These are phyloP conservation scores for Saccharomyces hybrid DNA, from an alignment of 1,139 yeast genomes.

Conservation along the genomic window DNA sequence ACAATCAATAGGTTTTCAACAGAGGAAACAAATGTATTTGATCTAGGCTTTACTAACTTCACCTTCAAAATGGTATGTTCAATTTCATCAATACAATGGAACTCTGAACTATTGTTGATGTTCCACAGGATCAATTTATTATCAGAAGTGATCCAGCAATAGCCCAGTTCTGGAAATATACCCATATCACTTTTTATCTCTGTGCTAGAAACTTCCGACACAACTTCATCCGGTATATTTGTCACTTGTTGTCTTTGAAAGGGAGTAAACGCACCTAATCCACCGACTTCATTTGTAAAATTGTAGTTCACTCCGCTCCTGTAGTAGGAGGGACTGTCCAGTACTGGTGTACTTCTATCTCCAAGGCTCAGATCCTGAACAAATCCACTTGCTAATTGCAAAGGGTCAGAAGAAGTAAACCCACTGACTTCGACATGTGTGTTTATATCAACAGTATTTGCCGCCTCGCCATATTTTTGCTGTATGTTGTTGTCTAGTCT, in stretches of 20 bases:
- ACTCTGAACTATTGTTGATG: slow-evolving; percentile 53
- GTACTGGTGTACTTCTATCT: slow-evolving; percentile 35
- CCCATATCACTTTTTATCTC: slow-evolving; percentile 75
- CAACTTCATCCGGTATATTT: slow-evolving; percentile 75
- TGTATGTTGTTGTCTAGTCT: no score
- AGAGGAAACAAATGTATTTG: slow-evolving; percentile 69
- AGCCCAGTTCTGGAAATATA: slow-evolving; percentile 66
- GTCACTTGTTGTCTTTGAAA: slow-evolving; percentile 65
- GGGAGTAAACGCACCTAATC: slow-evolving; percentile 52
- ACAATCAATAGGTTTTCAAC: slow-evolving; percentile 68
- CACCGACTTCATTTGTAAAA: slow-evolving; percentile 34
- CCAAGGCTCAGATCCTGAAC: slow-evolving; percentile 34
- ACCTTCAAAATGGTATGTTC: slow-evolving; percentile 72
- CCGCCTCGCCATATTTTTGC: not conserved
- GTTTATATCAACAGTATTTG: not conserved
- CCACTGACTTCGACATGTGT: slow-evolving; percentile 23
- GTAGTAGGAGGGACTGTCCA: slow-evolving; percentile 36
- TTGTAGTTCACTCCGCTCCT: slow-evolving; percentile 39
- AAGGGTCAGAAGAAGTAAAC: slow-evolving; percentile 26
- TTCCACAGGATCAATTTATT: slow-evolving; percentile 81
- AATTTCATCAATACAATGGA: slow-evolving; percentile 75
- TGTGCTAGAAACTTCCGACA: slow-evolving; percentile 61
- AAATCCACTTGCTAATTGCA: slow-evolving; percentile 36
- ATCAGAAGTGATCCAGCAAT: slow-evolving; percentile 86
- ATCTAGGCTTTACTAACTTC: slow-evolving; percentile 68